Evolutionary conservation across 139 green algal species (phyloP).

Genomic region (Closterium sp.): DNA sequence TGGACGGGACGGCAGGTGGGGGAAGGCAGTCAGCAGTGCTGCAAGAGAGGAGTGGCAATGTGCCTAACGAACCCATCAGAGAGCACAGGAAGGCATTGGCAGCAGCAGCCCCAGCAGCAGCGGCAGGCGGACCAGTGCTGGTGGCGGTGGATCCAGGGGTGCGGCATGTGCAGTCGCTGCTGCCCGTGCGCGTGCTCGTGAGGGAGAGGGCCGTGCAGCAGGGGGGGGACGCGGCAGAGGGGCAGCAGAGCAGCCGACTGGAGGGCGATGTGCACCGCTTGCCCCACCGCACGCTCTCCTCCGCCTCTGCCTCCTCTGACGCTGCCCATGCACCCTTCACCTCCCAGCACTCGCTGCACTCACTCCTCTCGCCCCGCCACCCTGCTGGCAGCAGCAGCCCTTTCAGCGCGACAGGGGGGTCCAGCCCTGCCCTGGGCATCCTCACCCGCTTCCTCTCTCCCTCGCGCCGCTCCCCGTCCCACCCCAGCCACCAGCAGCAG

Average conservation of each 20-base stretch:
- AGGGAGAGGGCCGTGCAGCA: background rate
- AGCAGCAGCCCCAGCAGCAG: background rate
- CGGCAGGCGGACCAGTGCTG: background rate
- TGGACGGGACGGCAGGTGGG: background rate
- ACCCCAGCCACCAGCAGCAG: background rate
- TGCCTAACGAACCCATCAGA: background rate
- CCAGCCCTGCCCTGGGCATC: background rate
- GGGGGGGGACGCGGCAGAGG: background rate
- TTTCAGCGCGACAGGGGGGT: background rate
- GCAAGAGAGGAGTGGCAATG: background rate
- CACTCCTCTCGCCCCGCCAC: background rate
- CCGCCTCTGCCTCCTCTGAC: background rate
- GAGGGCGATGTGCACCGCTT: background rate
- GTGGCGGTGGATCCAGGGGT: background rate
- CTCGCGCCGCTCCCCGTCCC: background rate
- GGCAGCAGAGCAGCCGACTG: background rate
- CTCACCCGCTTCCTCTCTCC: background rate
- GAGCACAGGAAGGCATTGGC: background rate
- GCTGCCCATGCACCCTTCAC: too few relatives aligned
- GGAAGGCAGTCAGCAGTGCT: background rate
- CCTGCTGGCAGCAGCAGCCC: background rate
- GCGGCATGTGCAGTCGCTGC: background rate
- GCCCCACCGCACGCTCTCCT: background rate
- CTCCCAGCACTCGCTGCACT: background rate
- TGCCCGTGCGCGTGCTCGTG: background rate